Conservation (phyloP, 2,329 filamentous ascomycete genomes). For the Colletotrichum lupini region DNA sequence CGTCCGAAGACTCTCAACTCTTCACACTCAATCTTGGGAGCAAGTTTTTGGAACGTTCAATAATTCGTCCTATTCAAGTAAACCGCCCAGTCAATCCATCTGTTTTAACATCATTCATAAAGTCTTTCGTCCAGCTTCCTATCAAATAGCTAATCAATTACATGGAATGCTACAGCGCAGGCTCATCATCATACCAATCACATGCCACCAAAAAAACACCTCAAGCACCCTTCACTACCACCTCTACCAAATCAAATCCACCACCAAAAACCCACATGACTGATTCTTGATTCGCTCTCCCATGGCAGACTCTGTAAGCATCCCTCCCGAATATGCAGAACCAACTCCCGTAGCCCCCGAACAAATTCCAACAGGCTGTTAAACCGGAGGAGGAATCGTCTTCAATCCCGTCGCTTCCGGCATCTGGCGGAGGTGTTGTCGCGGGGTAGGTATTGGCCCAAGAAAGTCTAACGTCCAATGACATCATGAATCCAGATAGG, state of each 20-base stretch:
- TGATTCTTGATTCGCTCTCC: not conserved
- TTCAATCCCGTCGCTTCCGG: not conserved
- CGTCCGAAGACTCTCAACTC: too few species aligned
- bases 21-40: rapidly evolving
- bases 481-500: not conserved
- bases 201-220: not conserved
- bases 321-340: not conserved
- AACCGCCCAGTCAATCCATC: not conserved
- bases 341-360: not conserved
- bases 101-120: not conserved
- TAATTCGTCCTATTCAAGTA: not conserved
- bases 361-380: slow-evolving; percentile 4
- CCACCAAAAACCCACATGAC: not conserved
- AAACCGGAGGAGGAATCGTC: not conserved
- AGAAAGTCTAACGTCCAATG: not conserved
- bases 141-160: too few species aligned
- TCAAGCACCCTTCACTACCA: not conserved
- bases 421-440: not conserved
- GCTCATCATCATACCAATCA: not conserved
- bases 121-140: not conserved
- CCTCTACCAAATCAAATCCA: not conserved
- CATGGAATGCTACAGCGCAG: not conserved
- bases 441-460: not conserved
- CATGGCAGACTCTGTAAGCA: not conserved
- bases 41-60: not conserved